A percentile compares a stretch with the other conserved stretches of the same genome.
phyloP scores from a whole-genome alignment of 805 yeast species.

The Metschnikowia koreensis region DNA sequence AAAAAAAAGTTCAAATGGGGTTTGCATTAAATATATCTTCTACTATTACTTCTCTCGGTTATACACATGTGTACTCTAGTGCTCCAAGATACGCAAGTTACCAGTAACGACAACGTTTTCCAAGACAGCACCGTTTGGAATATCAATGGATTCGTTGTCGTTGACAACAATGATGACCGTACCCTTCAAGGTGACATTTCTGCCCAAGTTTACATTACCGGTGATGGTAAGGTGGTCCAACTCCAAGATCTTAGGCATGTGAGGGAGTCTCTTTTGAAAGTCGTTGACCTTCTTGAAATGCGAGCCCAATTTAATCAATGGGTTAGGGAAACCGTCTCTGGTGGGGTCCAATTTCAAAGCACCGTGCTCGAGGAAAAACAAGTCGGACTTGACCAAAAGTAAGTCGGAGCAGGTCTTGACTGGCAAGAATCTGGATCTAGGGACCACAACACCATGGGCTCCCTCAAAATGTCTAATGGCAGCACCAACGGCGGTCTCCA shows the following conservation, averaged over 20 bases:
- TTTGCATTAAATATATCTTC: no score
- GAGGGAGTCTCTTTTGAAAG: slow-evolving; percentile 86
- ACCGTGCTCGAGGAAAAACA: slow-evolving; percentile 89
- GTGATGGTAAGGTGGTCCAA: slow-evolving; percentile 96
- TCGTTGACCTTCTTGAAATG: slow-evolving; percentile 94
- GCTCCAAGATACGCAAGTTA: slow-evolving; percentile 90
- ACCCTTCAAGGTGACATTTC: slow-evolving; percentile 87
- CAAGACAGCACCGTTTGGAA: slow-evolving; percentile 92
- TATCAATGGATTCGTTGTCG: slow-evolving; percentile 94
- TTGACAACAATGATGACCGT: slow-evolving; percentile 97
- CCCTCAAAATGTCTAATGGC: slow-evolving; percentile 93
- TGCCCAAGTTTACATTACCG: slow-evolving; percentile 92
- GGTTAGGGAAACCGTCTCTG: slow-evolving; percentile 88
- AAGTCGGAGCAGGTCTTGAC: slow-evolving; percentile 97
- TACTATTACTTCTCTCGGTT: not conserved
- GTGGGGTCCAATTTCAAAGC: slow-evolving; percentile 78
- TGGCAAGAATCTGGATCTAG: slow-evolving; percentile 96
- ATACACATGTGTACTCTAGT: slow-evolving; percentile 36
- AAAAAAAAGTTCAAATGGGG: no score
- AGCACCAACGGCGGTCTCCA: slow-evolving; percentile 99
- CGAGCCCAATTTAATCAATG: slow-evolving; percentile 92
- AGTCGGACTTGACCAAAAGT: slow-evolving; percentile 90
- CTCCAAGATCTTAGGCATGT: slow-evolving; percentile 94
- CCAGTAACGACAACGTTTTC: slow-evolving; percentile 98
- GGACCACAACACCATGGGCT: slow-evolving; percentile 97